These are phyloP conservation scores for Podospora tetraspora DNA, from an alignment of 495 filamentous ascomycete genomes.

Conservation along the genomic window DNA sequence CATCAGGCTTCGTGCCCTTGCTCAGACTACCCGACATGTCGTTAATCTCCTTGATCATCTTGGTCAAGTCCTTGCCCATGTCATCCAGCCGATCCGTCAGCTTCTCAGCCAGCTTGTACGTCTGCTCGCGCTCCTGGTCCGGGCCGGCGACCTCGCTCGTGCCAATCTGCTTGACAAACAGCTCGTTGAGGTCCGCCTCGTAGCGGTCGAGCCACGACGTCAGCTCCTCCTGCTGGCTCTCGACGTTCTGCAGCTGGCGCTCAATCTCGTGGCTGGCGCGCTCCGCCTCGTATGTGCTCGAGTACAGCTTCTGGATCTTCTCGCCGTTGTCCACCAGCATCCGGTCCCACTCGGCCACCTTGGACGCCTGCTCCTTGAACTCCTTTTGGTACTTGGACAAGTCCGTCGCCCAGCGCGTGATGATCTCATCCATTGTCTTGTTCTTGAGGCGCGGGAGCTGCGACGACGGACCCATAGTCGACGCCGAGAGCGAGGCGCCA, in stretches of 20 bases:
- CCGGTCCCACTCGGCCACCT: conserved; percentile 86
- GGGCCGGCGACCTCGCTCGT: conserved; percentile 68
- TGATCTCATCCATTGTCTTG: conserved; percentile 99
- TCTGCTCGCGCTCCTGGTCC: conserved; percentile 90
- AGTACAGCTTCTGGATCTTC: conserved; percentile 85
- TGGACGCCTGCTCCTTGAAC: conserved; percentile 80
- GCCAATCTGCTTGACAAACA: conserved; percentile 62
- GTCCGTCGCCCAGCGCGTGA: conserved; percentile 95
- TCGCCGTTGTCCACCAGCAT: conserved; percentile 85
- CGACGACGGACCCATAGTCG: conserved; percentile 72
- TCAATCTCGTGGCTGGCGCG: conserved; percentile 86
- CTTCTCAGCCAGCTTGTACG: conserved; percentile 88
- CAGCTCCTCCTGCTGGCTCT: conserved; percentile 87
- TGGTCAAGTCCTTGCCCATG: conserved; percentile 82
- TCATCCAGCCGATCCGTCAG: conserved; percentile 79
- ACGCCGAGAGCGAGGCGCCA: conserved; percentile 51
- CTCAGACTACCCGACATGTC: conserved; percentile 72
- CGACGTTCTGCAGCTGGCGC: conserved; percentile 78
- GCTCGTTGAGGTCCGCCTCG: conserved; percentile 79
- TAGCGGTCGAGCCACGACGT: conserved; percentile 79
- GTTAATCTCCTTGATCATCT: conserved; percentile 99
- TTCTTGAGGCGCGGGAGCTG: conserved; percentile 86
- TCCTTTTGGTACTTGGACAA: conserved; percentile 93
- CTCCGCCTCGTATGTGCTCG: conserved; percentile 84
- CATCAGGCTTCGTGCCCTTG: conserved; percentile 83